phyloP scores from a whole-genome alignment of 305 asterid species.

The Salvia sclarea region DNA sequence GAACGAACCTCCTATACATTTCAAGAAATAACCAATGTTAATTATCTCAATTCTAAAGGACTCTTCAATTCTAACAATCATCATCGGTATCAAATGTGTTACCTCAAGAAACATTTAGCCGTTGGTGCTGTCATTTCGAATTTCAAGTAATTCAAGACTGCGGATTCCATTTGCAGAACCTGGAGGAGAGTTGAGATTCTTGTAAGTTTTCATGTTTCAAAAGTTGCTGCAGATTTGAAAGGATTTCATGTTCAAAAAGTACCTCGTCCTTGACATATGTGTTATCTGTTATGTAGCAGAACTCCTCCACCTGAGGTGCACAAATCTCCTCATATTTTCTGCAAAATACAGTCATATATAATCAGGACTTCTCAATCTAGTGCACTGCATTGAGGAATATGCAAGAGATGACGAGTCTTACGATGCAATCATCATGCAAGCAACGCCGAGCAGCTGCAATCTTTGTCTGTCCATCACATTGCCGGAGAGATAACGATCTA shows the following conservation, averaged over 20 bases:
- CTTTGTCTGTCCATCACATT: conserved; percentile 60
- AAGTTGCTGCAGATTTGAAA: neutral
- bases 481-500: conserved; percentile 78
- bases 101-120: conserved; percentile 72
- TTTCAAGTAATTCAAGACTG: conserved; percentile 54
- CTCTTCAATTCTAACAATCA: too few species aligned
- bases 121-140: conserved; percentile 75
- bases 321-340: conserved; percentile 80
- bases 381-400: neutral
- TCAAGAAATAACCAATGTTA: conserved; percentile 11
- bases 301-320: conserved; percentile 68
- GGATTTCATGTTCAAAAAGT: neutral
- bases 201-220: conserved; percentile 9
- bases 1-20: conserved; percentile 58
- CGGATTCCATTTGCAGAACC: conserved; percentile 72
- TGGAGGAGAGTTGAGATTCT: conserved; percentile 28
- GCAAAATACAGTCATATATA: conserved; percentile 31
- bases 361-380: neutral
- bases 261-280: conserved; percentile 73
- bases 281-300: conserved; percentile 61
- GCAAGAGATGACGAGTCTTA: conserved; percentile 37
- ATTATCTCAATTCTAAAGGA: neutral
- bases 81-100: conserved; percentile 16
- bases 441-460: conserved; percentile 75
- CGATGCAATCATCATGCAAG: conserved; percentile 90